phyloP scores from a whole-genome alignment of 129 eudicot species.

The Deinandra increscens region DNA sequence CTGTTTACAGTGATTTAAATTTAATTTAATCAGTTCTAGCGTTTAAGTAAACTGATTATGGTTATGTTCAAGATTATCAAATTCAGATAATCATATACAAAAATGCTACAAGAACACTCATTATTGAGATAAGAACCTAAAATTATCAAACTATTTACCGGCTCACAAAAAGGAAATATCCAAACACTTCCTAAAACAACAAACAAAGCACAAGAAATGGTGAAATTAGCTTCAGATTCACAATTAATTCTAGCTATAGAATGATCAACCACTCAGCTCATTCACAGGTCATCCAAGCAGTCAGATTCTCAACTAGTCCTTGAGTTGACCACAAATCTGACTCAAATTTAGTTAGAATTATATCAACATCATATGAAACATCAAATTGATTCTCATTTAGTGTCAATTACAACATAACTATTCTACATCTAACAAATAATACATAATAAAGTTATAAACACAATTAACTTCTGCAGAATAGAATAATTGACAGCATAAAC shows the following conservation, averaged over 20 bases:
- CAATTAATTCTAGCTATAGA: not conserved
- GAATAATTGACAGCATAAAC: slow-evolving; percentile 23
- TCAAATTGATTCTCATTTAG: not conserved
- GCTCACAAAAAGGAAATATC: too few relatives aligned
- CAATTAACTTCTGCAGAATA: not conserved
- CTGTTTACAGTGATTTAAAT: not conserved
- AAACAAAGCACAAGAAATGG: not conserved
- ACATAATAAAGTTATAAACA: not conserved
- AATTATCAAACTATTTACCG: not conserved
- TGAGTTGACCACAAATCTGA: not conserved
- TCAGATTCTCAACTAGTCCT: slow-evolving; percentile 4
- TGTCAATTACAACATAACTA: not conserved
- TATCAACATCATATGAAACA: not conserved
- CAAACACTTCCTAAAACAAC: not conserved
- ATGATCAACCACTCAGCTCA: slow-evolving; percentile 21
- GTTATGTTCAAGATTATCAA: not conserved
- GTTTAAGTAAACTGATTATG: not conserved
- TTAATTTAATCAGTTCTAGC: not conserved
- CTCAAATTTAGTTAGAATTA: not conserved
- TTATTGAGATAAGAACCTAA: not conserved
- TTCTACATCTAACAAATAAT: not conserved
- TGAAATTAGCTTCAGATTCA: not conserved
- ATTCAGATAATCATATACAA: not conserved
- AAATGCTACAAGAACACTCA: not conserved
- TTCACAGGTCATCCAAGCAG: not conserved